Base-by-base conservation (phyloP, 345 rosid genomes). In the Hirschfeldia incana region DNA sequence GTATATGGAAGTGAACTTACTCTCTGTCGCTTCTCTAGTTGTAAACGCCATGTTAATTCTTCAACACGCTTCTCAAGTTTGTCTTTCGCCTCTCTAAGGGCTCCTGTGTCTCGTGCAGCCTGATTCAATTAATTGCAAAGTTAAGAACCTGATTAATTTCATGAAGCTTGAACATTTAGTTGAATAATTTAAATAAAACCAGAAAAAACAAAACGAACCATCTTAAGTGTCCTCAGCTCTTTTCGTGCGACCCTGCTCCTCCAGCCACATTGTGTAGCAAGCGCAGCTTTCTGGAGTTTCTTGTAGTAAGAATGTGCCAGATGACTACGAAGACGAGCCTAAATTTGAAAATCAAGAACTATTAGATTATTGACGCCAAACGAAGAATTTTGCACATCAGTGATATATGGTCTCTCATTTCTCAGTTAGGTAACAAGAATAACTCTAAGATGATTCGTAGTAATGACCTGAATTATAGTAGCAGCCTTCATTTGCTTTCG, bases 11-110 rank as follows among this genome's bases (percentile, higher is more conserved):
- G 79, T 67, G 59, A 76, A 75, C 78, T 78, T 89, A 95, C 99
- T 89, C 98, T 89, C 83, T 91, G 81, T 82, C 97, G 90, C 88
- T 95, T 95, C 85, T 95, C 99, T 27, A 95, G 79, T 82, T 95
- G 99, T 83, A 95, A 82, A 60, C 99, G 94, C 98, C 98, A 95
- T 78, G 97, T 91, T 64, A 95, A 84, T 80, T 95, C 98, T 79
- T 95, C 99, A 67, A 93, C 98, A 44, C 98, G 98, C 86, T 95
- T 95, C 79, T 95, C 99, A 73, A 95, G 86, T 83, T 95, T 95
- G 91, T 93, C 98, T 74, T 93, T 95, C n/a, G 97, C 97, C 86
- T 93, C 99, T 88, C 93, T 89, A 37, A 95, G 97, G 71, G 99
- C 98, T 37, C 98, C 98, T 1, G 99, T 95, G 80, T 95, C 99